A percentile compares a stretch with the other conserved stretches of the same genome.
Conservation (phyloP, 371 early-diverging fungal genomes). For the Smittium culicis region DNA sequence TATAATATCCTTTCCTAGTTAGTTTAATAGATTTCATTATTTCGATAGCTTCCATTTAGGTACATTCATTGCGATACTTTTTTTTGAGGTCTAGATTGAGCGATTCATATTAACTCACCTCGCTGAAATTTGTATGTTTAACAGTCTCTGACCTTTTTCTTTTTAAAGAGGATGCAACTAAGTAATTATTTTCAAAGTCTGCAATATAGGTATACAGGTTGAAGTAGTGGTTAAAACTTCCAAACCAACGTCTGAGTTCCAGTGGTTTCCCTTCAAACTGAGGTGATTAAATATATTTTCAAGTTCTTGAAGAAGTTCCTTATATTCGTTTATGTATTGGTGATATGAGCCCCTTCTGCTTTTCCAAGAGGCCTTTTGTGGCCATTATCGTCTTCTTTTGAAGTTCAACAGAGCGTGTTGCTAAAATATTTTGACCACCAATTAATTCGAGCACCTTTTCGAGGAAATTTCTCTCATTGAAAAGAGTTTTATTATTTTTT, state of each 20-base stretch:
- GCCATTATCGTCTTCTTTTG: neutral
- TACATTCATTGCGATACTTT: neutral
- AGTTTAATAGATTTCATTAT: neutral
- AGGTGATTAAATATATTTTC: neutral
- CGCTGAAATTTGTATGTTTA: neutral
- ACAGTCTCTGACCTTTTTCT: neutral
- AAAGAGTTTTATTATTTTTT: too few relatives aligned
- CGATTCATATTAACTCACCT: neutral
- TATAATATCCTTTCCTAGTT: neutral
- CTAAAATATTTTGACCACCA: neutral
- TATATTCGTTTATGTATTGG: neutral
- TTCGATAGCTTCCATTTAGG: neutral
- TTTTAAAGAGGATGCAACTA: neutral
- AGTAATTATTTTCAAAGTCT: neutral
- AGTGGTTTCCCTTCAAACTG: neutral
- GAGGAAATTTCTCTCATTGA: neutral
- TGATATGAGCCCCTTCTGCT: neutral
- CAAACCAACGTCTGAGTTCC: neutral
- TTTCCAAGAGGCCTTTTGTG: neutral
- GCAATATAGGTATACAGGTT: neutral
- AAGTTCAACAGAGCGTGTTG: neutral
- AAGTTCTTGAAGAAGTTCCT: neutral
- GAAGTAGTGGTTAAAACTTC: neutral
- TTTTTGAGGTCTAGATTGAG: neutral
- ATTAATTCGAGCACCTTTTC: neutral